Evolutionary conservation across 148 eudicot genomes (phyloP), one percentile per base, ranked within the genome.

Genomic region (Rhododendron henanense): DNA sequence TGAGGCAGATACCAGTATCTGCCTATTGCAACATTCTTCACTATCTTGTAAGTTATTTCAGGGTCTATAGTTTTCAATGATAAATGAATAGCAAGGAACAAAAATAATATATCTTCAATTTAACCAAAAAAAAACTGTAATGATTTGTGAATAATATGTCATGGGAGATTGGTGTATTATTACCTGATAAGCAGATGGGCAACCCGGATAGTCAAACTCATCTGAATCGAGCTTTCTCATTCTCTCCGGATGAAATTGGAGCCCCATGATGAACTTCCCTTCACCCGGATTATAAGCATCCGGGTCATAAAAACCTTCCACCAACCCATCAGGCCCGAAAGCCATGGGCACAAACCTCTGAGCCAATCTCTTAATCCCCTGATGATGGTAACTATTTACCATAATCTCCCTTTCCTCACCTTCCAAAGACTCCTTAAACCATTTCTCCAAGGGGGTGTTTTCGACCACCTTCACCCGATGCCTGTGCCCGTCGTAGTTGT

Each of bases 371-470:
- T 94, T 95, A 18, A 96, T 96, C 5, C 99, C 99, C 87, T 96
- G 99, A 78, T 96, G 99, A 44, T 96, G 99, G 85, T 96, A 96
- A 82, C 99, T 96, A 79, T 94, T 96, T 10, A 95, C 99, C 82
- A 83, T 41, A 51, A 96, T 87, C 85, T 93, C 91, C 92, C 87
- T 90, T 35, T 88, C 78, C 7, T 63, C 88, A 15, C 83, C 88
- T 6, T 81, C 88, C 69, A 93, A 86, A 92, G 23, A 55, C 19
- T 55, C 61, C 25, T 80, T 84, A 53, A 95, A 96, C 98, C 99
- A 96, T 0, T 87, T 81, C 47, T 90, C 87, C 89, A 96, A 87
- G 21, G 99, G 99, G 19, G 98, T 95, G 3, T 86, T 61, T 45
- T 91, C 90, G 21, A 91, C 81, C 33, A 96, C 92, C 86, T 69